A percentile compares a stretch with the other conserved stretches of the same genome.
Evolutionary conservation across 2,329 filamentous ascomycete species (phyloP).

Genomic region (Apiospora rasikravindrae): DNA sequence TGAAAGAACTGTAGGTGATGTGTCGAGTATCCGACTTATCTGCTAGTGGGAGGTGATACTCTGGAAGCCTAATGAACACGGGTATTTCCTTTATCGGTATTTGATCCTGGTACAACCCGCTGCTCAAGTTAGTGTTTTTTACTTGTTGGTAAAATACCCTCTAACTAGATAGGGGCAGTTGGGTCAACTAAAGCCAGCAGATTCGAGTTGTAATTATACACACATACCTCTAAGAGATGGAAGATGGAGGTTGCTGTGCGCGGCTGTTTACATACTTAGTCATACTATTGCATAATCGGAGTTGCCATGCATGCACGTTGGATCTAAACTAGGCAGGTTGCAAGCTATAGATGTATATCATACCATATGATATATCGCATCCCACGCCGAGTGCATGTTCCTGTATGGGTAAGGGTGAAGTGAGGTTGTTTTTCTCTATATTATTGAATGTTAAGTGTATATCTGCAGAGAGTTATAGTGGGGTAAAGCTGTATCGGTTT

Average conservation of each 20-base stretch:
- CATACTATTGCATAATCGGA: background rate
- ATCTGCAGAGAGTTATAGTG: background rate
- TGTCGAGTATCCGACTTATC: background rate
- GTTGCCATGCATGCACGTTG: slow-evolving; percentile 2
- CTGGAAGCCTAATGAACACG: background rate
- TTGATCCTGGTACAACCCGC: background rate
- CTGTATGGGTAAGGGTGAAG: background rate
- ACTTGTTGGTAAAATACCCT: too few species aligned
- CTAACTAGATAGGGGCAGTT: too few species aligned
- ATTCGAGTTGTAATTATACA: too few species aligned
- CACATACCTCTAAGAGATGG: too few species aligned
- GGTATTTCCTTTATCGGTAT: background rate
- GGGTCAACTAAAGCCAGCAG: too few species aligned
- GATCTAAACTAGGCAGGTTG: slow-evolving; percentile 8
- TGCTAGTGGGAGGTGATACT: background rate
- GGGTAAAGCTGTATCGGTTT: background rate
- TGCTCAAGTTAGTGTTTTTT: too few species aligned
- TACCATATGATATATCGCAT: background rate
- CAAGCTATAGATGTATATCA: background rate
- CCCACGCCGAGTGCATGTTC: background rate
- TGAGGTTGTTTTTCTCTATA: background rate
- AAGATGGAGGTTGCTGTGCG: background rate
- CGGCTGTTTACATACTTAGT: background rate
- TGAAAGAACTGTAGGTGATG: background rate
- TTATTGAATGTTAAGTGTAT: background rate